Evolutionary conservation across 1,284 basidiomycete genomes (phyloP).

Genomic region (Irpex sp.): DNA sequence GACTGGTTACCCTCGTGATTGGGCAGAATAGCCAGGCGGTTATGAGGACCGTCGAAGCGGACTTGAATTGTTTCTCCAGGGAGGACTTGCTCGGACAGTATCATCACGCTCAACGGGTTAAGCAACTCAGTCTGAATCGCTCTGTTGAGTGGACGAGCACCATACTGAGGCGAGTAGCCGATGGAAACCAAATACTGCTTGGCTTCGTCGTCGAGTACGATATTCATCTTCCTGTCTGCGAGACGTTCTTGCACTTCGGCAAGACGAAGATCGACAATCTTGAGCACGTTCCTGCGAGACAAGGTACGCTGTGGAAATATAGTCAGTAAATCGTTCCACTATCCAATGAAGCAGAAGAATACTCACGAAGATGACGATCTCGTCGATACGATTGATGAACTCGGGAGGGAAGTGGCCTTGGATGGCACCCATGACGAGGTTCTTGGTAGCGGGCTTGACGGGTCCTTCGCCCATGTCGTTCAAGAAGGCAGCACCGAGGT

Average conservation of each 20-base stretch:
- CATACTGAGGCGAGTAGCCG: conserved; percentile 84
- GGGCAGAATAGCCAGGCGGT: conserved; percentile 77
- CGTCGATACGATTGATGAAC: conserved; percentile 90
- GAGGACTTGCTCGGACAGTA: conserved; percentile 80
- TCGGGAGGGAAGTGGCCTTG: conserved; percentile 89
- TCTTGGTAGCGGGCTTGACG: conserved; percentile 59
- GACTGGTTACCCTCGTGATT: conserved; percentile 73
- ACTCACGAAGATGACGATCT: conserved; percentile 85
- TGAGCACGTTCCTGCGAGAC: conserved; percentile 69
- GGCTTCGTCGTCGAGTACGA: conserved; percentile 75
- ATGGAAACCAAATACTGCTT: conserved; percentile 82
- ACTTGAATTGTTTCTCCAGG: conserved; percentile 81
- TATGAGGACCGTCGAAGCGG: conserved; percentile 81
- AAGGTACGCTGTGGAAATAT: conserved; percentile 59
- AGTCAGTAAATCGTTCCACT: conserved; percentile 20
- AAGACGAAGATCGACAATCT: conserved; percentile 85
- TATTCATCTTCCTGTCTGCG: conserved; percentile 71
- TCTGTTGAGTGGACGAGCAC: conserved; percentile 89
- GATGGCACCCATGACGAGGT: conserved; percentile 77
- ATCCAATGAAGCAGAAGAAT: conserved; percentile 4
- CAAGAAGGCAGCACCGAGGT: conserved; percentile 78
- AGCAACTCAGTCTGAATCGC: conserved; percentile 92
- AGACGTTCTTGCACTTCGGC: conserved; percentile 66
- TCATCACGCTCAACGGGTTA: conserved; percentile 86
- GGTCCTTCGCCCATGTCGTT: conserved; percentile 76